These are phyloP conservation scores for Tetrapisispora pingtungensis DNA, from an alignment of 805 yeast species.

Conservation along the genomic window DNA sequence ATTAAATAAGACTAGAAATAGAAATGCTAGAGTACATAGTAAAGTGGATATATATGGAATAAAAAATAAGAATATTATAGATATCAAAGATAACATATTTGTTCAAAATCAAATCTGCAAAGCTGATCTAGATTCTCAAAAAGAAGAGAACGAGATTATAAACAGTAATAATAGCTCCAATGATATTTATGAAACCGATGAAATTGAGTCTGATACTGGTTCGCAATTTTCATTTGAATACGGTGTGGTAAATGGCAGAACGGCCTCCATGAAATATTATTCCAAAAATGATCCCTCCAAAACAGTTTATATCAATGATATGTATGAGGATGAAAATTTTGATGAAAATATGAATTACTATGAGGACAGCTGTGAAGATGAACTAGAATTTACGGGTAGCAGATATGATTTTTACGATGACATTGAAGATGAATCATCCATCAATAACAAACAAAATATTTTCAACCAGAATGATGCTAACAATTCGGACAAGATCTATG, in stretches of 20 bases:
- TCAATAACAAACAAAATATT: neutral
- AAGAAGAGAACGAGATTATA: no score
- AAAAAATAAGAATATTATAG: slow-evolving; percentile 7
- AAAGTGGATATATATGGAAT: slow-evolving; percentile 21
- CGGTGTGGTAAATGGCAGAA: slow-evolving; percentile 38
- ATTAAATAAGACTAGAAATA: slow-evolving; percentile 7
- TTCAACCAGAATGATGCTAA: neutral
- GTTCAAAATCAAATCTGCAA: neutral
- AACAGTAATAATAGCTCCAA: neutral
- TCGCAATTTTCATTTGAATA: slow-evolving; percentile 42
- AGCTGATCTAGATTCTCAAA: no score
- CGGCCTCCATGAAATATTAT: slow-evolving; percentile 45
- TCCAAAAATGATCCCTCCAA: slow-evolving; percentile 23
- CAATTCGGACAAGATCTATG: neutral
- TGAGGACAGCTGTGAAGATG: slow-evolving; percentile 15
- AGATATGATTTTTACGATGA: slow-evolving; percentile 16
- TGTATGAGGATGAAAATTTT: slow-evolving; percentile 33
- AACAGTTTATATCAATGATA: slow-evolving; percentile 31
- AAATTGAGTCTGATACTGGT: slow-evolving; percentile 10
- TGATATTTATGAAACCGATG: slow-evolving; percentile 5
- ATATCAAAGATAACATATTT: slow-evolving; percentile 2
- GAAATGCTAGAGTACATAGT: slow-evolving; percentile 24
- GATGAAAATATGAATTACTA: slow-evolving; percentile 34
- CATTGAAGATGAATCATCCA: neutral
- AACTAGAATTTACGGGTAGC: slow-evolving; percentile 28